Evolutionary conservation across 2,329 filamentous ascomycete species (phyloP).

Genomic region (Ophiosphaerella korrae): DNA sequence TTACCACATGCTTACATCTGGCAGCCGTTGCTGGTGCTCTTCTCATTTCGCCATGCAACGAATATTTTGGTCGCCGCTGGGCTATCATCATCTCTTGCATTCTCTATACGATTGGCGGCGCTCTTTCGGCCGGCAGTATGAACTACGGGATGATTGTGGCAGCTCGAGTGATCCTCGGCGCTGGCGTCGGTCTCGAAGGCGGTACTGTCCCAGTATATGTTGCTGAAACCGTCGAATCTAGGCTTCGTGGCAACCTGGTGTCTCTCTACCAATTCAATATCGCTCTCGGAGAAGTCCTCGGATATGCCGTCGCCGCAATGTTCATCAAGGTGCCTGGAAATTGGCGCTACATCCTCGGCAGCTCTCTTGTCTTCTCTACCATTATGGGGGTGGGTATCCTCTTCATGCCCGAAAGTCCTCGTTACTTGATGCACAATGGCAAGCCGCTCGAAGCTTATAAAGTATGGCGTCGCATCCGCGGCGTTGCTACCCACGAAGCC

Average conservation of each 20-base stretch:
- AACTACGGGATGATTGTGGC: conserved; percentile 74
- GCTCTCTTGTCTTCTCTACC: conserved; percentile 71
- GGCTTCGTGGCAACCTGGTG: conserved; percentile 72
- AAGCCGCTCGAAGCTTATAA: conserved; percentile 64
- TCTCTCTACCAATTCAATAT: conserved; percentile 79
- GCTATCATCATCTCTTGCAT: conserved; percentile 72
- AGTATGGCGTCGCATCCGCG: conserved; percentile 76
- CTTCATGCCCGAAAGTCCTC: conserved; percentile 72
- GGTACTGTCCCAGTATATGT: conserved; percentile 78
- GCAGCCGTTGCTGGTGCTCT: conserved; percentile 70
- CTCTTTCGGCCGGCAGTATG: conserved; percentile 69
- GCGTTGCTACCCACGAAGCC: conserved; percentile 60
- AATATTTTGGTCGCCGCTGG: conserved; percentile 68
- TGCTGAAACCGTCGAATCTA: conserved; percentile 71
- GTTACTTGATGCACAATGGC: conserved; percentile 73
- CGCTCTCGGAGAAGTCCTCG: conserved; percentile 73
- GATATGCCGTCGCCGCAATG: conserved; percentile 74
- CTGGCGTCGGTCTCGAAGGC: conserved; percentile 74
- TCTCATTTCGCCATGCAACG: conserved; percentile 69
- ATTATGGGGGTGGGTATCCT: conserved; percentile 68
- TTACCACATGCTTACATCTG: conserved; percentile 5
- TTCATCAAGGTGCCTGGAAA: conserved; percentile 72
- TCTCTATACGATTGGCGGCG: conserved; percentile 72
- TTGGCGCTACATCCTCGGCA: conserved; percentile 76
- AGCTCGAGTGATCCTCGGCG: conserved; percentile 69